Conservation (phyloP, 495 filamentous ascomycete genomes). For the Penicillium egyptiacum region DNA sequence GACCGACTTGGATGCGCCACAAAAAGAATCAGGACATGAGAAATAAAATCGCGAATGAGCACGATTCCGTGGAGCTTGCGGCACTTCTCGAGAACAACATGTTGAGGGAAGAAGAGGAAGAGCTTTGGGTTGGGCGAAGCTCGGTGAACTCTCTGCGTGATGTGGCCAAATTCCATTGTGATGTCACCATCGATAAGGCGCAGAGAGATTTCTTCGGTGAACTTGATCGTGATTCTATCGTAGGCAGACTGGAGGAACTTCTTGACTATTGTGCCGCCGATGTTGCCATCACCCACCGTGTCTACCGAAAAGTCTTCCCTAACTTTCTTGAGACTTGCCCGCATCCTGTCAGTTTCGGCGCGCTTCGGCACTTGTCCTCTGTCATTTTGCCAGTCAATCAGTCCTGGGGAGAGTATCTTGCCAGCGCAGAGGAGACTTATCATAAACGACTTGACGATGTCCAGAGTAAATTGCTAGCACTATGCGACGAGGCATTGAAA, state of each 20-base stretch:
- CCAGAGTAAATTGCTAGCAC: slow-evolving; percentile 63
- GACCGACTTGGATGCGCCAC: slow-evolving; percentile 95
- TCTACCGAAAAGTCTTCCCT: slow-evolving; percentile 89
- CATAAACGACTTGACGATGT: slow-evolving; percentile 72
- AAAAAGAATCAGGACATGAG: slow-evolving; percentile 83
- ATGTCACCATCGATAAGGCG: slow-evolving; percentile 87
- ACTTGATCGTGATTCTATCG: slow-evolving; percentile 66
- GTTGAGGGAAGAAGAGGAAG: slow-evolving; percentile 79
- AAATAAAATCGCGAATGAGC: slow-evolving; percentile 74
- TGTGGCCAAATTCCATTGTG: slow-evolving; percentile 94
- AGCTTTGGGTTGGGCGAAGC: slow-evolving; percentile 91
- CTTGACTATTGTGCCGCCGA: slow-evolving; percentile 96
- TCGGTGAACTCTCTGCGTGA: slow-evolving; percentile 94
- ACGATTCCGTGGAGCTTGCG: slow-evolving; percentile 66
- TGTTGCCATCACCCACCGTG: slow-evolving; percentile 86
- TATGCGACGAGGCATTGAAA: slow-evolving; percentile 74
- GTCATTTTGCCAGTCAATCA: slow-evolving; percentile 89
- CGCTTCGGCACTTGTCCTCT: slow-evolving; percentile 84
- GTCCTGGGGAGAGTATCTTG: slow-evolving; percentile 81
- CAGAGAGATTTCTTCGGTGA: slow-evolving; percentile 85
- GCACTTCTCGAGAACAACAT: slow-evolving; percentile 66
- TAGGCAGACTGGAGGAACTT: slow-evolving; percentile 71
- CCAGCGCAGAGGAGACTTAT: slow-evolving; percentile 81
- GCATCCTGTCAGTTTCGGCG: slow-evolving; percentile 96
- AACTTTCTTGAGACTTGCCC: slow-evolving; percentile 85